A percentile compares a stretch with the other conserved stretches of the same genome.
These are phyloP conservation scores for Pseudogymnoascus verrucosus DNA, from an alignment of 2,329 filamentous ascomycete species.

Conservation along the genomic window DNA sequence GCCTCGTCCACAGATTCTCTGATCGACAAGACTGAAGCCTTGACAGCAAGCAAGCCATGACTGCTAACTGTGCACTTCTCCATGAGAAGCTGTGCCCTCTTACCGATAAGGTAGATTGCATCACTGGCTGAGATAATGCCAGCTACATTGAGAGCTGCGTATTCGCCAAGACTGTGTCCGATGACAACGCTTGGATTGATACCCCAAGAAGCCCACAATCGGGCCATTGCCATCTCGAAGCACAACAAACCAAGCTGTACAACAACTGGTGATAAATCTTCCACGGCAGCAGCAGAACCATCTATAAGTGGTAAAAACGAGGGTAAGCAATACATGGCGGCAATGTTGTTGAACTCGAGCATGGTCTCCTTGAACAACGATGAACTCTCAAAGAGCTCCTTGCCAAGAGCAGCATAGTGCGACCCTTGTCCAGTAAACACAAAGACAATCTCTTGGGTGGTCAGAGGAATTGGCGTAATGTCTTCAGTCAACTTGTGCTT, in stretches of 20 bases:
- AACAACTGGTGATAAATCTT: conserved; percentile 40
- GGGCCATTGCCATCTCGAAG: conserved; percentile 48
- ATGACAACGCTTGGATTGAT: conserved; percentile 47
- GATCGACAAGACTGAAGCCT: conserved; percentile 29
- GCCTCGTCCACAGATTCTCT: conserved; percentile 43
- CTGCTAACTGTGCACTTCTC: conserved; percentile 57
- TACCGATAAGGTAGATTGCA: conserved; percentile 63
- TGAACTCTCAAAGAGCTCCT: conserved; percentile 28
- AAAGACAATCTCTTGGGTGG: conserved; percentile 24
- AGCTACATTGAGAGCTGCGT: conserved; percentile 62
- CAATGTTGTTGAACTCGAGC: conserved; percentile 16
- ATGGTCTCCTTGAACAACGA: conserved; percentile 23
- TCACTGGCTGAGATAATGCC: conserved; percentile 64
- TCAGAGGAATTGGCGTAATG: conserved; percentile 32
- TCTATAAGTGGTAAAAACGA: conserved; percentile 33
- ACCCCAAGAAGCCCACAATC: conserved; percentile 49
- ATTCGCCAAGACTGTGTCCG: conserved; percentile 63
- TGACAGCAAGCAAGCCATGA: conserved; percentile 57
- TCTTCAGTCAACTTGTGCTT: conserved; percentile 38
- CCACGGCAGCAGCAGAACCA: conserved; percentile 32
- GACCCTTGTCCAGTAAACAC: conserved; percentile 26
- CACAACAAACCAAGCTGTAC: conserved; percentile 47
- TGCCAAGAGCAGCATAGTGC: conserved; percentile 28
- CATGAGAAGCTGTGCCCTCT: conserved; percentile 56
- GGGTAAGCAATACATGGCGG: conserved; percentile 17